Percentiles rank a stretch among this genome's conserved stretches.
Conservation (phyloP, 768 basidiomycete genomes). For the Amanita phalloides region DNA sequence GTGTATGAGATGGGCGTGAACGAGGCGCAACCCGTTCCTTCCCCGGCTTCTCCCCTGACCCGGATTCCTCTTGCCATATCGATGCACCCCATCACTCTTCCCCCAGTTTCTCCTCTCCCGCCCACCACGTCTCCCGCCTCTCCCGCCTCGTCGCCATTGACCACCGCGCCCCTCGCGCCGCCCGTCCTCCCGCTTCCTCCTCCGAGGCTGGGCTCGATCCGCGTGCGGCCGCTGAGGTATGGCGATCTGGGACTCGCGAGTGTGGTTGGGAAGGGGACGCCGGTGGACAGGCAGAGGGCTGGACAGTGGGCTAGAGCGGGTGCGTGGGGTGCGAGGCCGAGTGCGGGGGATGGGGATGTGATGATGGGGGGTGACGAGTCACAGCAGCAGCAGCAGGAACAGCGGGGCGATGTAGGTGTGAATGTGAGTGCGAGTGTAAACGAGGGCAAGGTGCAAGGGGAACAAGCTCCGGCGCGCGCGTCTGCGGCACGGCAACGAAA, state of each 20-base stretch:
- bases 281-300: slow-evolving; percentile 18
- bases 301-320: slow-evolving; percentile 17
- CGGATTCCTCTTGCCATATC: background rate
- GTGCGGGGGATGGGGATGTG: slow-evolving; percentile 1
- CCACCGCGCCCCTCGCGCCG: too few relatives aligned
- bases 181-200: slow-evolving; percentile 21
- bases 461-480: too few relatives aligned
- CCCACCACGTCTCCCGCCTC: slow-evolving; percentile 7
- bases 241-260: slow-evolving; percentile 16
- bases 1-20: background rate
- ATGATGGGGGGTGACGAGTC: background rate
- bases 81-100: background rate
- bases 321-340: background rate
- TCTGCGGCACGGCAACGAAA: background rate
- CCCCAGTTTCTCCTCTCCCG: slow-evolving; percentile 9
- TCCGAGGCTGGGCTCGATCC: slow-evolving; percentile 21
- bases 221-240: slow-evolving; percentile 16
- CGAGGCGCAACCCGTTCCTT: background rate
- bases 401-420: too few relatives aligned
- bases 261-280: slow-evolving; percentile 23
- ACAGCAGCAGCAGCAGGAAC: background rate
- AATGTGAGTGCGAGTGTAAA: too few relatives aligned
- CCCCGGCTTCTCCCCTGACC: background rate
- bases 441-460: too few relatives aligned
- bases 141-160: too few relatives aligned